Evolutionary conservation across 2,329 filamentous ascomycete species (phyloP), one percentile per base, ranked within the genome.

Genomic region (Plenodomus tracheiphilus): DNA sequence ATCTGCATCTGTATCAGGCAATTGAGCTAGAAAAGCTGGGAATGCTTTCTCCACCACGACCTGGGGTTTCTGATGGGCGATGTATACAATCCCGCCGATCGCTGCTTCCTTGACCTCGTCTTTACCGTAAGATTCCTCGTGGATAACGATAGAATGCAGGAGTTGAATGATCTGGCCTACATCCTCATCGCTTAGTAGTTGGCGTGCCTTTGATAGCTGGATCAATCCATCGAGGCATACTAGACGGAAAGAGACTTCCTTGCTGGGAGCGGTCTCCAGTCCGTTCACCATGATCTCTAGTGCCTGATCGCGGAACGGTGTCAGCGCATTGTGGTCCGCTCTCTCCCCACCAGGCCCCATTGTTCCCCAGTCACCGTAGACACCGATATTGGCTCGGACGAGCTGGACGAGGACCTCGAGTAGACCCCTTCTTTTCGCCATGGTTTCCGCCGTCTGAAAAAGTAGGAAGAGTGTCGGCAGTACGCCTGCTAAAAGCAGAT

Each of bases 11-110:
- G 72, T 74, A 51, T 85, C 84, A 1, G 85, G 85, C 3, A 88
- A 70, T 34, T 81, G 80, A 3, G 84, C 83, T 68, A 87, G 79
- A 62, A 88, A 86, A 4, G 82, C 81, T 20, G 85, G 85, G 59
- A 88, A 83, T 0, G 84, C 83, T 47, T 84, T 84, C 39, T 85
- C 80, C 59, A 85, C 81, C 21, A 88, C 82, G 10, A 85, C 70
- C 39, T 80, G 77, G 16, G 85, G 82, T 58, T 84, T 85, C 50
- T 83, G 77, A 51, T 81, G 81, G 6, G 85, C 85, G 36, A 87
- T 79, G 28, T 84, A 79, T 3, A 82, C 77, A 38, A 88, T 75
- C 19, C 80, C 79, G 28, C 75, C 71, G 50, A 87, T 81, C 5
- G 84, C 82, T 52, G 81, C 78, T 49, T 79, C 76, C 53, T 83